Evolutionary conservation across 2,329 filamentous ascomycete genomes (phyloP), one percentile per base, ranked within the genome.

Genomic region (Rhynchosporium graminicola): DNA sequence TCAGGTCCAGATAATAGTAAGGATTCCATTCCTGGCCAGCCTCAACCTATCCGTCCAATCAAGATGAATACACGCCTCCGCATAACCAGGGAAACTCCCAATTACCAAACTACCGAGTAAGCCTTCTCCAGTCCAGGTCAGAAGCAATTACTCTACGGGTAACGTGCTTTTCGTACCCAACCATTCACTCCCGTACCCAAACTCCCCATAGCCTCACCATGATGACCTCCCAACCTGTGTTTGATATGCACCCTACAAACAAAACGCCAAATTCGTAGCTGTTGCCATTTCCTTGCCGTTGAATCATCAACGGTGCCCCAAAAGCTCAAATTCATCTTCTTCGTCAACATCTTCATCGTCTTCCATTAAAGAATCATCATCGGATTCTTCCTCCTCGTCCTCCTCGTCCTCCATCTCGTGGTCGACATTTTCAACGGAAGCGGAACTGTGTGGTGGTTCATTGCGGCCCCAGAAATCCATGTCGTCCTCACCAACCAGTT

Each of bases 401-500:
- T 70, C 72, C n/a, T 71, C 69, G 13, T 71, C 70, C 28, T 70
- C 69, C 59, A 70, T 65, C 26, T 72, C 70, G 7, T 69, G 68
- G 0, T 70, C 71, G 33, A 68, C 62, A 46, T 60, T 66, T 12
- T 72, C 70, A 38, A 63, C 65, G 1, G 70, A 72, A 52, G 68
- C 69, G 8, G 68, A 62, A 62, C 63, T 70, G 47, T 66, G 57
- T 8, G 76, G 76, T 74, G 76, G 76, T 74, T 80, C 80, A 3
- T 80, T 78, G 28, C 79, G 77, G 3, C 81, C 81, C 29, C 76
- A 77, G 60, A 80, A 79, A 20, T 80, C 79, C 20, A 77, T 76
- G 1, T 82, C 81, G 26, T 80, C 80, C 2, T 82, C 80, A 47
- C 80, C 80, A 7, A 74, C 77, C 3, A 77, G 78, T n/a, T 77